Percentiles rank a stretch among this genome's conserved stretches.
phyloP scores from a whole-genome alignment of 805 yeast species.

The Cyberlindnera americana region DNA sequence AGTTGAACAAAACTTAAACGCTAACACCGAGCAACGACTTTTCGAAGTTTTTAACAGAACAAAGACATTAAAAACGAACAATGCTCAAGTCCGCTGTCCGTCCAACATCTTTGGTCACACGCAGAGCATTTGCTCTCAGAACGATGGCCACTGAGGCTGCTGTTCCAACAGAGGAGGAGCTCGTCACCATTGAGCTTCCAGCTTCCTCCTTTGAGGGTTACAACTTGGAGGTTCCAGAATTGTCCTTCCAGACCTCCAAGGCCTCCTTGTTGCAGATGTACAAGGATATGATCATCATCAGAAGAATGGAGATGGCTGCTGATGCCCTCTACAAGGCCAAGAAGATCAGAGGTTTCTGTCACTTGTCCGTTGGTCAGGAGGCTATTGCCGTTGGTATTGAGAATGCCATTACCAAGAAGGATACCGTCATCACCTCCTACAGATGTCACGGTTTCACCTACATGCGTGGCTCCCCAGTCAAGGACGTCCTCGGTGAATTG shows the following conservation, averaged over 20 bases:
- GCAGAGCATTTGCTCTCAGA: constrained; percentile 22
- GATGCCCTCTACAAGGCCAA: constrained; percentile 98
- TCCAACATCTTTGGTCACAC: constrained; percentile 16
- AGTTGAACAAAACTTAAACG: neutral
- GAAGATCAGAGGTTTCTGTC: constrained; percentile 98
- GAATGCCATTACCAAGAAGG: constrained; percentile 81
- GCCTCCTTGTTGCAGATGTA: constrained; percentile 83
- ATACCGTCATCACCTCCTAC: constrained; percentile 92
- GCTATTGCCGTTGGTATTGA: constrained; percentile 99
- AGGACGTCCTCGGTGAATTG: constrained; percentile 88
- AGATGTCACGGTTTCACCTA: constrained; percentile 98
- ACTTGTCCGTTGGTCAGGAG: constrained; percentile 97
- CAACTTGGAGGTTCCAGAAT: constrained; percentile 68
- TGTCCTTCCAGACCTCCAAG: constrained; percentile 76
- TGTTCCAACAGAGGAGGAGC: constrained; percentile 22
- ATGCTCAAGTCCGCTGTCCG: constrained; percentile 21
- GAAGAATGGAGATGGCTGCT: constrained; percentile 99
- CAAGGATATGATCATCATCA: constrained; percentile 89
- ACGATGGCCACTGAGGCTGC: constrained; percentile 27
- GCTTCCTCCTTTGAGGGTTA: constrained; percentile 83
- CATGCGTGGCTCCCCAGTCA: constrained; percentile 93
- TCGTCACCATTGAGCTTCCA: constrained; percentile 59
- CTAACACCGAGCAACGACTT: neutral
- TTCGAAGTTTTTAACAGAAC: too few relatives aligned
- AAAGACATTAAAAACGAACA: neutral